Conservation (phyloP, 106 monocot genomes). For the Acorus calamus region DNA sequence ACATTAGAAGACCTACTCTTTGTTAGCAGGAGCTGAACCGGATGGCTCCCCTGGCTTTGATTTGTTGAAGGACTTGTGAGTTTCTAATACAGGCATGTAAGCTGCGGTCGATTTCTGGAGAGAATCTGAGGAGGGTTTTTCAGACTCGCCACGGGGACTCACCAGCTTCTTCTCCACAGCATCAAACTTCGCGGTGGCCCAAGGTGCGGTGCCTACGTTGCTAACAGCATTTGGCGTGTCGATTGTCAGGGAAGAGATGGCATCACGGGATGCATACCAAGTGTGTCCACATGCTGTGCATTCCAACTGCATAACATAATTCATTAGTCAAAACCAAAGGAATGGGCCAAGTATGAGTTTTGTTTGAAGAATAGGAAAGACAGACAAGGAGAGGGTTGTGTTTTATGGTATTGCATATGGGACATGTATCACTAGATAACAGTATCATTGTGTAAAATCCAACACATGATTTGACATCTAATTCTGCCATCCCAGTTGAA, state of each 20-base stretch:
- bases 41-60: constrained; percentile 32
- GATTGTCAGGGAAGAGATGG: constrained; percentile 57
- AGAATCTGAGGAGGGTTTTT: constrained; percentile 28
- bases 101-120: constrained; percentile 49
- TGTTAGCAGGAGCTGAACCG: not conserved
- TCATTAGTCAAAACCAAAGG: not conserved
- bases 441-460: no score
- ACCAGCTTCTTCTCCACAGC: constrained; percentile 58
- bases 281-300: constrained; percentile 68
- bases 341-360: not conserved
- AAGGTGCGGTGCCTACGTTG: constrained; percentile 77
- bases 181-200: constrained; percentile 79
- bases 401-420: no score
- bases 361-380: no score
- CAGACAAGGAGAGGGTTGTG: no score
- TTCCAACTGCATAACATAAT: constrained; percentile 43
- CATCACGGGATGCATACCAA: constrained; percentile 74
- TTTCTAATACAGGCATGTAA: constrained; percentile 56
- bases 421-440: no score
- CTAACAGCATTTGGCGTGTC: constrained; percentile 42
- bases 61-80: constrained; percentile 48
- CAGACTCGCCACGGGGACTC: constrained; percentile 50
- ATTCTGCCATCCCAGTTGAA: no score
- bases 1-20: not conserved
- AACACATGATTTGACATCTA: no score